Evolutionary conservation across 2,329 filamentous ascomycete genomes (phyloP), one percentile per base, ranked within the genome.

Genomic region (Ceratocystis albifundus): DNA sequence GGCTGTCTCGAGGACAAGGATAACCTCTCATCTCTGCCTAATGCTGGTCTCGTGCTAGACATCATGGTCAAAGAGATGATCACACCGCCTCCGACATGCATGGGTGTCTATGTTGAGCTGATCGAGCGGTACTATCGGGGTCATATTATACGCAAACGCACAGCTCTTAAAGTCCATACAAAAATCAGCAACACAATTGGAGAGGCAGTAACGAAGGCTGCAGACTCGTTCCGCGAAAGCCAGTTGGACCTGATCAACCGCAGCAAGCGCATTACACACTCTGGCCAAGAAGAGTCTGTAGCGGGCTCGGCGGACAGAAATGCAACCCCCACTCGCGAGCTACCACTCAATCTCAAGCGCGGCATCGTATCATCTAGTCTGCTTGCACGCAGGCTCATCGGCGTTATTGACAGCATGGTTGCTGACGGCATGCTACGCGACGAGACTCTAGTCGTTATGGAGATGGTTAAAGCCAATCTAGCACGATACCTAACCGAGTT

Each of bases 1-100:
- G 48, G 59, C 22, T 96, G 91, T 74, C 77, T 84, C 28, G 83
- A 87, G 66, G 90, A 96, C 77, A 87, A 85, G 72, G 85, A 86
- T 66, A 96, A 95, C 73, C 79, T 74, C n/a, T 82, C 86, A 64
- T 82, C 84, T 25, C 82, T 96, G 69, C 75, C 78, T 2, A 80
- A 88, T 70, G 88, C 89, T 3, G 83, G 79, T 63, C 75, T 78
- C 63, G 78, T 96, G 30, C 76, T 96, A 36, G 78, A 85, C 64
- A 91, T 92, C 87, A 65, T 73, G 46, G 63, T 67, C 28, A 71
- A 36, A 15, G 66, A 65, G 15, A 20, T 66, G 20, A 72, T 22
- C 71, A 74, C 62, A 53, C 25, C 61, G 44, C 64, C 66, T n/a
- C 66, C 66, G 30, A 55, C 66, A 0, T 61, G 55, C 20, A 46